Conservation (phyloP, 2,329 filamentous ascomycete species). For the Emmonsiellopsis sp. region DNA sequence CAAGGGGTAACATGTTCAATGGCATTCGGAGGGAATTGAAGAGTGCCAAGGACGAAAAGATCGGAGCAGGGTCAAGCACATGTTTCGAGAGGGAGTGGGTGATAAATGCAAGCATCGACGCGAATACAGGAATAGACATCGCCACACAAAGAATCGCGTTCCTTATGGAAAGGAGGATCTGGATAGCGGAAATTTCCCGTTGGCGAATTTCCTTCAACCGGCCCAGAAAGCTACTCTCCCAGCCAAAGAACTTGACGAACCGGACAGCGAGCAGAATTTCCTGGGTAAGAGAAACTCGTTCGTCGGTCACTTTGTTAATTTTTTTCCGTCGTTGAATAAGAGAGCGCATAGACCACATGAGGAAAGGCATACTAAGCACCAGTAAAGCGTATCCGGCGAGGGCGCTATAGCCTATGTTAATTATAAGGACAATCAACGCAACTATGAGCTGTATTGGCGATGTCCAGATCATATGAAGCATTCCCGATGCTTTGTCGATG, state of each 20-base stretch:
- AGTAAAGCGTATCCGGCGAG: constrained; percentile 80
- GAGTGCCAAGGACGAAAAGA: constrained; percentile 88
- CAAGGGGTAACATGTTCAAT: constrained; percentile 77
- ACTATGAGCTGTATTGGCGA: constrained; percentile 69
- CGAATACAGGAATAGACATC: constrained; percentile 80
- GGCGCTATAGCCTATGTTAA: constrained; percentile 86
- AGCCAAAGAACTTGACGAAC: constrained; percentile 95
- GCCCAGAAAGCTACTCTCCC: constrained; percentile 79
- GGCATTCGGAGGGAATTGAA: constrained; percentile 90
- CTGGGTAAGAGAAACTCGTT: constrained; percentile 81
- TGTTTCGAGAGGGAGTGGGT: constrained; percentile 60
- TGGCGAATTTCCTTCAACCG: constrained; percentile 65
- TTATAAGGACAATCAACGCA: constrained; percentile 67
- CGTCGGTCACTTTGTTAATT: constrained; percentile 92
- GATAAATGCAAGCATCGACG: constrained; percentile 91
- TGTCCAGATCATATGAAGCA: constrained; percentile 90
- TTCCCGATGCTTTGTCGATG: constrained; percentile 74
- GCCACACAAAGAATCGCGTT: constrained; percentile 79
- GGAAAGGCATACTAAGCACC: constrained; percentile 64
- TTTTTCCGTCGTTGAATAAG: constrained; percentile 64
- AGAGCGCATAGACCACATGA: constrained; percentile 67
- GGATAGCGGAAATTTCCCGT: constrained; percentile 74
- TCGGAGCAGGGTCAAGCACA: constrained; percentile 59
- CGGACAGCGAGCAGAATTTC: constrained; percentile 85
- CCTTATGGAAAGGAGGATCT: constrained; percentile 70